phyloP scores from a whole-genome alignment of 805 yeast species.

The Barnettozyma vustinii region DNA sequence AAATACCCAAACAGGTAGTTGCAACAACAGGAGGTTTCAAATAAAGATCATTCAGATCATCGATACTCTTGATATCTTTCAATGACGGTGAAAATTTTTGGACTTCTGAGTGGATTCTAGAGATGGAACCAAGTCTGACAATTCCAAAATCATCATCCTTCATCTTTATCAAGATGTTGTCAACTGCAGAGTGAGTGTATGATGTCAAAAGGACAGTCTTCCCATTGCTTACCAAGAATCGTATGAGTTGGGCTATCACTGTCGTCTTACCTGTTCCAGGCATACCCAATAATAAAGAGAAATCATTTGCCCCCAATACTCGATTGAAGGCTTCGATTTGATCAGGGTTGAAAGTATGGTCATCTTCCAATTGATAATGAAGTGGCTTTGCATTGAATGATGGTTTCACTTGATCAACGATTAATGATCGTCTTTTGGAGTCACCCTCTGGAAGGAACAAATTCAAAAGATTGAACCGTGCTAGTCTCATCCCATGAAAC shows the following conservation, averaged over 20 bases:
- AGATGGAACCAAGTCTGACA: conserved; percentile 59
- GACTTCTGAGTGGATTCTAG: conserved; percentile 59
- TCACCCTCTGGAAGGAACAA: conserved; percentile 48
- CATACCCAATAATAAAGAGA: conserved; percentile 86
- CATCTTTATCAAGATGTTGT: conserved; percentile 80
- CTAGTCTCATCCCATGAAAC: conserved; percentile 67
- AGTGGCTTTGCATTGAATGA: conserved; percentile 23
- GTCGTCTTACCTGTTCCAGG: conserved; percentile 98
- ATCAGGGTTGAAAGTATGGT: conserved; percentile 52
- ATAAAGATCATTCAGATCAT: conserved; percentile 43
- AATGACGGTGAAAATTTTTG: conserved; percentile 44
- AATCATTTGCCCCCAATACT: conserved; percentile 64
- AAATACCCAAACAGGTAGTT: conserved; percentile 77
- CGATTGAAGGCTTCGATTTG: conserved; percentile 65
- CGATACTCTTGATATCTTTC: conserved; percentile 34
- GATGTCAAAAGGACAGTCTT: conserved; percentile 76
- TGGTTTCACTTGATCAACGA: conserved; percentile 31
- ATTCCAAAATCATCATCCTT: conserved; percentile 41
- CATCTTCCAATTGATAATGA: conserved; percentile 13
- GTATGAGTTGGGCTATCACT: conserved; percentile 71
- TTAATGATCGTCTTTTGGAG: conserved; percentile 25
- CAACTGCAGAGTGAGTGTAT: conserved; percentile 94
- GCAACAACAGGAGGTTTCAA: conserved; percentile 73
- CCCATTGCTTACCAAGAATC: conserved; percentile 49
- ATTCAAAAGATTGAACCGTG: conserved; percentile 70